Evolutionary conservation across 1,284 basidiomycete genomes (phyloP).

Genomic region (Ceratorhiza oryzae-sativae): DNA sequence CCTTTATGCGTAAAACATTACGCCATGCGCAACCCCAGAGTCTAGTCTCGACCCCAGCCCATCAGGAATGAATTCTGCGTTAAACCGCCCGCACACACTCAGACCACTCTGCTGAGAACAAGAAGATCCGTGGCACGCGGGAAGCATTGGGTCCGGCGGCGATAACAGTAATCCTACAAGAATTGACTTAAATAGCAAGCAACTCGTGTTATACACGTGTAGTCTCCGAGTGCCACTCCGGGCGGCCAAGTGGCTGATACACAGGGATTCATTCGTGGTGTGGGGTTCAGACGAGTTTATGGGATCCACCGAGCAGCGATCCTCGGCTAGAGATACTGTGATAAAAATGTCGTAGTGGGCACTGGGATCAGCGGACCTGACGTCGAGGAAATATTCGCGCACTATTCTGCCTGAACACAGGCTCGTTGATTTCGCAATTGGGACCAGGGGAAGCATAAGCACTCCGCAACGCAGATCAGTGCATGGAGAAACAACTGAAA

Average conservation of each 20-base stretch:
- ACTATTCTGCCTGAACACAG: slow-evolving; percentile 11
- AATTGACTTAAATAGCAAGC: slow-evolving; percentile 21
- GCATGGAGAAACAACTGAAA: neutral
- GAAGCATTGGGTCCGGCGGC: slow-evolving; percentile 23
- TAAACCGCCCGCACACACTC: neutral
- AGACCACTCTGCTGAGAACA: neutral
- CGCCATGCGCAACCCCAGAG: neutral
- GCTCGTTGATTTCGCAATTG: neutral
- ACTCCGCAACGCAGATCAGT: slow-evolving; percentile 6
- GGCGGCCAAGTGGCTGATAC: slow-evolving; percentile 8
- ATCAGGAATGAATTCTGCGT: neutral
- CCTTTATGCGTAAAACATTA: slow-evolving; percentile 15
- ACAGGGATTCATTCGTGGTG: slow-evolving; percentile 16
- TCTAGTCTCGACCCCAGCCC: neutral
- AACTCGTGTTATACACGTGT: slow-evolving; percentile 37
- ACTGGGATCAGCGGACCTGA: neutral
- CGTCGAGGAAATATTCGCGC: neutral
- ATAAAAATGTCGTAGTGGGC: neutral
- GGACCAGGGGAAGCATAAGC: slow-evolving; percentile 8
- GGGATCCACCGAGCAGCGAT: neutral
- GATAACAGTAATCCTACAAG: slow-evolving; percentile 27
- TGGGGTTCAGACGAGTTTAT: slow-evolving; percentile 9
- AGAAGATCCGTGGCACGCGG: slow-evolving; percentile 2
- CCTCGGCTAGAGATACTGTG: slow-evolving; percentile 6
- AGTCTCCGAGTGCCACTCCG: neutral